Evolutionary conservation across 2,329 filamentous ascomycete genomes (phyloP), one percentile per base, ranked within the genome.

Genomic region (Aspergillus unguis): DNA sequence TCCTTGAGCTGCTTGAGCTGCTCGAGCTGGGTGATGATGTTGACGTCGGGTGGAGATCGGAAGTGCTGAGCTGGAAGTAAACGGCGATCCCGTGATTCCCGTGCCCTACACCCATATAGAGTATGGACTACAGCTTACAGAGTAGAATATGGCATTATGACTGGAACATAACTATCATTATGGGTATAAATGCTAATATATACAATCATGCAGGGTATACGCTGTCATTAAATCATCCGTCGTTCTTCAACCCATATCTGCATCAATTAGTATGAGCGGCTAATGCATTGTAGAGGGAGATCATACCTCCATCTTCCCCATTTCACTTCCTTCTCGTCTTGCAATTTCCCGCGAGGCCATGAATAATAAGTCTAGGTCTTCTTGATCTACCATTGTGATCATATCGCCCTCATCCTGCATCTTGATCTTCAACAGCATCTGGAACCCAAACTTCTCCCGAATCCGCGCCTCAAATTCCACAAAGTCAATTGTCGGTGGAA

Each of bases 351-450:
- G 88, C 5, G 86, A 85, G 43, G 78, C 81, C 69, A 83, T 81
- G 49, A 97, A 80, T 28, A 90, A 85, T 84, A 96, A 88, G 46
- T 97, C 92, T 57, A 96, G 74, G 75, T 99, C 94, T 65, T 99
- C 94, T 71, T 96, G 90, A 70, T 99, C 94, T 29, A 88, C 91
- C 83, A 99, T 87, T 31, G 92, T 96, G 66, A 99, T 95, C 88
- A 96, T 92, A 66, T 97, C 92, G 3, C 87, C 88, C 50, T 86
- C 80, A 62, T 97, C 94, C 77, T 94, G 94, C 72, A 96, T 86
- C 79, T 92, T 95, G 76, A 96, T 92, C 52, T 84, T 83, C 56
- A 86, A 76, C 50, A 82, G 77, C 51, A 65, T 62, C 32, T 63
- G 66, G 57, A 96, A 78, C 10, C 82, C 85, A 66, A 97, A 96